phyloP scores from a whole-genome alignment of 306 rosid species.

The Cyamopsis tetragonoloba region DNA sequence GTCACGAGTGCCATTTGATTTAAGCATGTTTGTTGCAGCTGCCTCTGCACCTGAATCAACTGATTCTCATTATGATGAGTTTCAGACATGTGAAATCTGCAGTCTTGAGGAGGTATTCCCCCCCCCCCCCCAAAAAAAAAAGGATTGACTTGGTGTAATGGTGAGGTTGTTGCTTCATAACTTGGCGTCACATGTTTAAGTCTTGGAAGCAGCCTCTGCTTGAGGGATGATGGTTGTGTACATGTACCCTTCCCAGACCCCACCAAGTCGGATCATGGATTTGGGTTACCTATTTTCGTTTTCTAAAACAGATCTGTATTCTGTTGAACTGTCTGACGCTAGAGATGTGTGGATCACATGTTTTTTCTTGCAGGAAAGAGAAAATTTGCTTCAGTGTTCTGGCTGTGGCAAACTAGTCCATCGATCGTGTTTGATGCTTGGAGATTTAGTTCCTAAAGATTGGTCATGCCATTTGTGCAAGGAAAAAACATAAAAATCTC shows the following conservation, averaged over 20 bases:
- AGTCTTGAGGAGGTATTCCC: constrained; percentile 69
- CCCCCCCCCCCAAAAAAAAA: too few relatives aligned
- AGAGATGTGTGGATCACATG: constrained; percentile 9
- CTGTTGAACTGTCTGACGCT: constrained; percentile 13
- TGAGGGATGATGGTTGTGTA: too few relatives aligned
- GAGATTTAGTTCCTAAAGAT: constrained; percentile 46
- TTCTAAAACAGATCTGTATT: too few relatives aligned
- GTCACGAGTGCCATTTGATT: not conserved
- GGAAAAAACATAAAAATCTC: constrained; percentile 58
- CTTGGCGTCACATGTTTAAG: too few relatives aligned
- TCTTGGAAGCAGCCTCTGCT: too few relatives aligned
- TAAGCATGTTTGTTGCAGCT: constrained; percentile 50
- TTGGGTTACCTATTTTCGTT: too few relatives aligned
- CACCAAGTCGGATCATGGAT: too few relatives aligned
- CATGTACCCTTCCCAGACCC: too few relatives aligned
- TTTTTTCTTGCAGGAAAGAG: constrained; percentile 59
- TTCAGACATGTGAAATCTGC: constrained; percentile 85
- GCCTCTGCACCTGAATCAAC: constrained; percentile 73
- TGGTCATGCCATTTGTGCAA: constrained; percentile 83
- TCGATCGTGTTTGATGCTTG: constrained; percentile 59
- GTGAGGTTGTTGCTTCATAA: too few relatives aligned
- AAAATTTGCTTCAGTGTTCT: constrained; percentile 76
- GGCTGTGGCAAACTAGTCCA: constrained; percentile 72
- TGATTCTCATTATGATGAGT: constrained; percentile 78
- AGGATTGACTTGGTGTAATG: too few relatives aligned